Evolutionary conservation across 495 filamentous ascomycete species (phyloP).

Genomic region (Eremomyces bilateralis): DNA sequence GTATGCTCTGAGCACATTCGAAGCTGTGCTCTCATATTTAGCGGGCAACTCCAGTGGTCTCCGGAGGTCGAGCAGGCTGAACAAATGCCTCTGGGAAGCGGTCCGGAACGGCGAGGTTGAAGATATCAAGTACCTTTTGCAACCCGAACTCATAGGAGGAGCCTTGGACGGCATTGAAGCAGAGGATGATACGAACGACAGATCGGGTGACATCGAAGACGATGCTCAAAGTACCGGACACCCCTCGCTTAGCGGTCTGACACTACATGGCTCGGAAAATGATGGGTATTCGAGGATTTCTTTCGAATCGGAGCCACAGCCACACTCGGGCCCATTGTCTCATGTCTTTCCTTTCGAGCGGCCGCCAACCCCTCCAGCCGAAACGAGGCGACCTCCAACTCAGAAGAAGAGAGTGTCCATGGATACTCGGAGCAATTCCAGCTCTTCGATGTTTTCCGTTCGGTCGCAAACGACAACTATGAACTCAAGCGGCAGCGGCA

Average conservation of each 20-base stretch:
- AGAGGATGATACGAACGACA: conserved; percentile 1
- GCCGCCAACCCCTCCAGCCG: conserved; percentile 23
- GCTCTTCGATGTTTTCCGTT: conserved; percentile 56
- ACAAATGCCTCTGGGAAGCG: conserved; percentile 76
- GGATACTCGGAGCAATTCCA: conserved; percentile 75
- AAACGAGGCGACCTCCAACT: conserved; percentile 17
- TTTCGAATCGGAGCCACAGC: neutral
- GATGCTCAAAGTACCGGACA: conserved; percentile 5
- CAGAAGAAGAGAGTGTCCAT: conserved; percentile 58
- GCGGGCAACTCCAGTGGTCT: conserved; percentile 61
- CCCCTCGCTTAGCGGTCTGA: conserved; percentile 2
- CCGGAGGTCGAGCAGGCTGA: conserved; percentile 62
- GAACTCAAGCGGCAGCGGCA: conserved; percentile 43
- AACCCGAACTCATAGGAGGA: too few relatives aligned
- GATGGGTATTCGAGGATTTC: conserved; percentile 1
- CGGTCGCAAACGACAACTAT: conserved; percentile 55
- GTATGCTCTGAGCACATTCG: conserved; percentile 89
- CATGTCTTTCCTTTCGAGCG: conserved; percentile 82
- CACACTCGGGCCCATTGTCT: conserved; percentile 30
- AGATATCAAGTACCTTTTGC: conserved; percentile 57
- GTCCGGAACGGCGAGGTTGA: conserved; percentile 49
- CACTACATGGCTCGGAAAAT: conserved; percentile 7
- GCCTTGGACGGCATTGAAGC: too few relatives aligned
- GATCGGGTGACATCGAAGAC: conserved; percentile 1
- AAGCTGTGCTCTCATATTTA: conserved; percentile 85